Base-by-base conservation (phyloP, 805 yeast genomes). In the Ogataea henricii region DNA sequence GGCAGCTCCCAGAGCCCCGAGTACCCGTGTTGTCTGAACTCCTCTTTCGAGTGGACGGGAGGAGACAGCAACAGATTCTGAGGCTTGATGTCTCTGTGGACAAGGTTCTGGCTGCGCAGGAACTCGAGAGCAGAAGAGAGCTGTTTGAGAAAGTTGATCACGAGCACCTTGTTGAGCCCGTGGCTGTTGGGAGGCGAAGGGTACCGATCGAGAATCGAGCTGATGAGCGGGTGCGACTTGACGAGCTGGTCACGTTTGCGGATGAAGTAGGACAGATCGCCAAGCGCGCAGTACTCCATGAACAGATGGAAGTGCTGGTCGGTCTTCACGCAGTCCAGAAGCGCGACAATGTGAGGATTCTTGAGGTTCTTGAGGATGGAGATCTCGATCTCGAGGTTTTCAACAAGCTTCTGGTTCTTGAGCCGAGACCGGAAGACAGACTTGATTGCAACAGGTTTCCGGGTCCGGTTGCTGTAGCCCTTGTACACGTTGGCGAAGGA, bases 261-360 rank as follows among this genome's bases (percentile, higher is more conserved):
- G 47, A 94, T 91, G 57, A 94, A 85, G 60, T 83, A 88, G 0
- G 96, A 87, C 52, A 94, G 75, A 68, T 94, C 99, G 12, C 99
- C 99, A 63, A 94, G 72, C 1, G 97, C 83, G 65, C 99, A 94
- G 70, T 89, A 94, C 66, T 94, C 98, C 97, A 94, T 94, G 14
- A 92, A 83, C 53, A 94, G 72, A 64, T 89, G 92, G 71, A 90
- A 89, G 66, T 91, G 89, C 30, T 66, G 61, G 8, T 81, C 68
- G 1, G 96, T 85, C 62, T 89, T 85, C 49, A 82, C 82, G 62
- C 89, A 90, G 62, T 92, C 98, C 50, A 88, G 69, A 40, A 94
- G 72, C 14, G 85, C 85, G 9, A 94, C 99, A 46, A 94, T 87
- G 65, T 94, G 98, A 1, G 97, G 96, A 61, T 94, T 96, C 57